Evolutionary conservation across 2,329 filamentous ascomycete species (phyloP), one percentile per base, ranked within the genome.

Genomic region (Scytalidium lignicola): DNA sequence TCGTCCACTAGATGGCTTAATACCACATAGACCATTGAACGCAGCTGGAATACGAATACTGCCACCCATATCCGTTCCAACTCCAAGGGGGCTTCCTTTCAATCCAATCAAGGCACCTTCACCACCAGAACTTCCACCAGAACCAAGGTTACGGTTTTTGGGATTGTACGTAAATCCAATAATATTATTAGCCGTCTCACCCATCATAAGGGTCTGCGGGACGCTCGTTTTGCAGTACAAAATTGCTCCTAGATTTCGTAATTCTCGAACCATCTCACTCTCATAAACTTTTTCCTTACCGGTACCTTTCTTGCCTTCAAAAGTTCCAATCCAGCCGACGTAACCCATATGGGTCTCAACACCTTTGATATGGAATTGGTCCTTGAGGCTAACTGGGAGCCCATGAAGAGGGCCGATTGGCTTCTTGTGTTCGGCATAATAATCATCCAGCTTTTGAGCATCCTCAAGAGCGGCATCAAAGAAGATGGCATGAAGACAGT

Each of bases 251-350:
- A 70, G 61, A 19, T 61, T 57, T 4, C 67, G 58, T 5, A 74
- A 60, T 18, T 71, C 63, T 15, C 57, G 63, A 6, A 70, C 66
- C 44, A 73, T 58, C 42, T 63, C 63, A 43, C 77, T 82, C 64
- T 86, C 72, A 55, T 74, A 74, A 40, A 71, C 62, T 62, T 65
- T 66, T 67, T 69, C 79, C 58, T 69, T 76, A 26, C 69, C 74
- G 51, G 68, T 76, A 2, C 69, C 71, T 51, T 73, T 73, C 39
- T 72, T 66, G 44, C 77, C 80, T 63, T 84, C 65, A 54, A 82
- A 78, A 0, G 76, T 78, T 4, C 75, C 76, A n/a, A 85, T 76
- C 74, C 80, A 82, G 17, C 81, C 79, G 20, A 84, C 71, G 57
- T 84, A 85, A 12, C 80, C 82, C 71, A 85, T 85, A n/a, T 57